Conservation (phyloP, 2,329 filamentous ascomycete species). For the Talaromyces sp. region DNA sequence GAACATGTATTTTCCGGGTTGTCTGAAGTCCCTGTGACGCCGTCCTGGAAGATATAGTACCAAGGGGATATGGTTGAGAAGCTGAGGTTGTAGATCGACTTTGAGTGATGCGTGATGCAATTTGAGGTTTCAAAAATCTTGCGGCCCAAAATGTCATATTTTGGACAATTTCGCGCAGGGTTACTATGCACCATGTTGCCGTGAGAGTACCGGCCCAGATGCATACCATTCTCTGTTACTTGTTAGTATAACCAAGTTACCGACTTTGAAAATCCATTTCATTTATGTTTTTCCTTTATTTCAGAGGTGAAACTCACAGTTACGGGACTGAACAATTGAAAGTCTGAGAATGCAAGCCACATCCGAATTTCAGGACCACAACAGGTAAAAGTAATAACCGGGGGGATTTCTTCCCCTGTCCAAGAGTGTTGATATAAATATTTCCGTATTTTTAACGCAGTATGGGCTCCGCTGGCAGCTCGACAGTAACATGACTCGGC, state of each 20-base stretch:
- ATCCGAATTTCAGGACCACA: conserved; percentile 1
- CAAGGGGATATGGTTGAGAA: background rate
- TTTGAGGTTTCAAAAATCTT: conserved; percentile 3
- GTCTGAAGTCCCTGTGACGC: background rate
- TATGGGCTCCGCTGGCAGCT: background rate
- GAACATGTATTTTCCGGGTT: background rate
- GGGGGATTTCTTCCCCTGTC: background rate
- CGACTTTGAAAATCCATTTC: background rate
- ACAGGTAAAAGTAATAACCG: conserved; percentile 1
- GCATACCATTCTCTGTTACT: background rate
- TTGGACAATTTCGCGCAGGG: background rate
- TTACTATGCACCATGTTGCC: conserved; percentile 1
- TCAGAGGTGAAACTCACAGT: background rate
- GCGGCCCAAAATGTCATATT: conserved; percentile 8
- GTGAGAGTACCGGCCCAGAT: conserved; percentile 4
- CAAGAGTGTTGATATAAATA: background rate
- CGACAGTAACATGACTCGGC: conserved; percentile 3
- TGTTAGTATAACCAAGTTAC: background rate
- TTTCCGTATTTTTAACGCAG: background rate
- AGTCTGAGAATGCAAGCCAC: conserved; percentile 2
- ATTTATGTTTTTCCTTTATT: background rate
- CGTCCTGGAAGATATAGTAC: background rate
- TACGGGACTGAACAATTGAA: background rate
- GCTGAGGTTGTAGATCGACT: background rate
- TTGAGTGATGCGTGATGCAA: background rate